Percentiles rank a stretch among this genome's conserved stretches.
Conservation (phyloP, 2,329 filamentous ascomycete genomes). For the Fusarium sp. region DNA sequence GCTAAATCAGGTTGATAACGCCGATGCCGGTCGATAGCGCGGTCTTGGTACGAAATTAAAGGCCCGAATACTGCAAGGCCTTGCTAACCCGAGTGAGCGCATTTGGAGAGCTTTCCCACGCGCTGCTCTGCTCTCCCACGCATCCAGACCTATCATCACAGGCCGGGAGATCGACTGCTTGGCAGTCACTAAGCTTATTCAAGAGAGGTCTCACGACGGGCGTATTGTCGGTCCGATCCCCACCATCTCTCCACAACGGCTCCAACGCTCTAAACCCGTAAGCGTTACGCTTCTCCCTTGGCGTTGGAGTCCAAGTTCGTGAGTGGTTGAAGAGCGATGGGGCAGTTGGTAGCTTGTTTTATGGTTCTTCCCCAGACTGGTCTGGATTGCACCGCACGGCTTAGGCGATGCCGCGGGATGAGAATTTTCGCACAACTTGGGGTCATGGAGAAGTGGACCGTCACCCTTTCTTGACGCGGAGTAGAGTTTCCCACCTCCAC, state of each 20-base stretch:
- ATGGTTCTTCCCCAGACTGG: slow-evolving; percentile 35
- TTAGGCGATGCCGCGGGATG: slow-evolving; percentile 9
- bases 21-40: slow-evolving; percentile 28
- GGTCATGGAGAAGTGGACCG: slow-evolving; percentile 22
- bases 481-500: slow-evolving; percentile 7
- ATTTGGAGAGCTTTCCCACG: neutral
- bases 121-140: neutral
- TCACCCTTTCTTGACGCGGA: neutral
- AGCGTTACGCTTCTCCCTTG: neutral
- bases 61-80: slow-evolving; percentile 23
- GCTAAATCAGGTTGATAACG: slow-evolving; percentile 2
- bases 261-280: neutral
- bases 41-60: slow-evolving; percentile 4
- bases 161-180: slow-evolving; percentile 23
- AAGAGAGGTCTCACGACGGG: slow-evolving; percentile 10
- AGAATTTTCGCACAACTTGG: slow-evolving; percentile 9
- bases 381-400: slow-evolving; percentile 9
- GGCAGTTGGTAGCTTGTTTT: slow-evolving; percentile 27
- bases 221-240: slow-evolving; percentile 30
- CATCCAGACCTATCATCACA: neutral
- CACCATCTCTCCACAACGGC: slow-evolving; percentile 15
- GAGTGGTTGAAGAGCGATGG: neutral
- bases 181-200: slow-evolving; percentile 20
- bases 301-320: neutral
- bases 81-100: neutral